A percentile compares a stretch with the other conserved stretches of the same genome.
These are phyloP conservation scores for Cordia subcordata DNA, from an alignment of 257 asterid species.

Conservation along the genomic window DNA sequence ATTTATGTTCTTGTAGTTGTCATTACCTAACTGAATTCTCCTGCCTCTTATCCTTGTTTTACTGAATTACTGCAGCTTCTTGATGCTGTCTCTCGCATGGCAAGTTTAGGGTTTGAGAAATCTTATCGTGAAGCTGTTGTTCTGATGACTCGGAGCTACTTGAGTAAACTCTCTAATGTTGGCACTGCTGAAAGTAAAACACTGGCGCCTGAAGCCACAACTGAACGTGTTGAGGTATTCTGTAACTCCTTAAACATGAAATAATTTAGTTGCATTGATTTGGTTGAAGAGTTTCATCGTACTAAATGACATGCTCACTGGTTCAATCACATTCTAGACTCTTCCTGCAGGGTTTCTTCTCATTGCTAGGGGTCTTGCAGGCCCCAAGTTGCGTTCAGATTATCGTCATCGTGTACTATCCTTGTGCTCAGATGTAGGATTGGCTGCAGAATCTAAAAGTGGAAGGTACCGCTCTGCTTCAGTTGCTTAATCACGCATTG, in stretches of 20 bases:
- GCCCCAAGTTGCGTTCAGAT: conserved; percentile 75
- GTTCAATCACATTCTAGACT: conserved; percentile 88
- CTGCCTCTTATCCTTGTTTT: conserved; percentile 47
- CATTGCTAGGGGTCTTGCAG: conserved; percentile 74
- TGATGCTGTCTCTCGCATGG: conserved; percentile 99
- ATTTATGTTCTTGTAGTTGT: conserved; percentile 3
- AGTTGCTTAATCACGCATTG: neutral
- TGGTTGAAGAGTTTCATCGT: conserved; percentile 13
- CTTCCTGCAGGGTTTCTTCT: conserved; percentile 96
- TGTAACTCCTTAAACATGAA: conserved; percentile 14
- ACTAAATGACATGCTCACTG: conserved; percentile 59
- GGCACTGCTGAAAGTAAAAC: conserved; percentile 92
- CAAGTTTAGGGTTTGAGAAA: conserved; percentile 96
- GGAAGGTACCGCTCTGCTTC: conserved; percentile 58
- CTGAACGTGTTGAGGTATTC: conserved; percentile 94
- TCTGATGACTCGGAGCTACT: conserved; percentile 85
- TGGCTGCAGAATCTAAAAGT: conserved; percentile 94
- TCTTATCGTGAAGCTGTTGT: conserved; percentile 98
- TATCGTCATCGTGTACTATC: conserved; percentile 95
- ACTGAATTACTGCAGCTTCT: conserved; percentile 94
- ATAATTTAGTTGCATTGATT: conserved; percentile 18
- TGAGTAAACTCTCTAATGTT: conserved; percentile 75
- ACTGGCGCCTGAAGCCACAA: conserved; percentile 80
- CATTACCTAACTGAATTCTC: conserved; percentile 13
- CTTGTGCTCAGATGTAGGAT: conserved; percentile 98